Base-by-base conservation (phyloP, 2,329 filamentous ascomycete genomes). In the Boeremia exigua region DNA sequence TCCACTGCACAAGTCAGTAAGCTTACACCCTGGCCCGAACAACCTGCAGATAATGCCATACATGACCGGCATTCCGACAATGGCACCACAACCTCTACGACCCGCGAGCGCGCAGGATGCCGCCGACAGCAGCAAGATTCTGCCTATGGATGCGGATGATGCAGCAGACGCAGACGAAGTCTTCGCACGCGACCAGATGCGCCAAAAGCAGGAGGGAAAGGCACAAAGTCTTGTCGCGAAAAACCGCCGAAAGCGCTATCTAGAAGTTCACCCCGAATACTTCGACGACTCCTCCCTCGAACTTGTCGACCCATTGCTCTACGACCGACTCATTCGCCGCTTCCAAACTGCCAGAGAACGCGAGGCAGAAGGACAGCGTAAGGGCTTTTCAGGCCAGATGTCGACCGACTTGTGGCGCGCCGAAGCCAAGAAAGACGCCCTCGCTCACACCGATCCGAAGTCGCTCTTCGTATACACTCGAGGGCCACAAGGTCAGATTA, bases 371-470 rank as follows among this genome's bases (percentile, higher is more conserved):
- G 89, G 88, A 8, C 85, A 85, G 38, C 78, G 80, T 8, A 92
- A 92, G 70, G 92, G 92, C 10, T 95, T 92, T 73, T 89, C 89
- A 0, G 89, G 90, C 23, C 83, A 89, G 11, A 82, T 96, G 5
- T 89, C 96, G 71, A 87, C 90, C 1, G 91, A 93, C 61, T 79
- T 96, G 6, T 78, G 88, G 56, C 86, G 91, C 27, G 88, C 89
- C 14, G 91, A 96, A 73, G 88, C 88, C 11, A 90, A 90, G 68
- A 82, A 94, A 60, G 84, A 82, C 46, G 86, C 85, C 9, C 76
- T 90, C 17, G 76, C 77, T n/a, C 74, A 84, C 60, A 82, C 83
- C 0, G 78, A 83, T 66, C 77, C 81, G 19, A 77, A 80, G 53
- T 77, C 77, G 40, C 79, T 79, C 58, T 78, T 82, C 60, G 81